Percentiles rank a stretch among this genome's conserved stretches.
phyloP scores from a whole-genome alignment of 192 early-diverging fungal genomes.

The Gamsiella multidivaricata region DNA sequence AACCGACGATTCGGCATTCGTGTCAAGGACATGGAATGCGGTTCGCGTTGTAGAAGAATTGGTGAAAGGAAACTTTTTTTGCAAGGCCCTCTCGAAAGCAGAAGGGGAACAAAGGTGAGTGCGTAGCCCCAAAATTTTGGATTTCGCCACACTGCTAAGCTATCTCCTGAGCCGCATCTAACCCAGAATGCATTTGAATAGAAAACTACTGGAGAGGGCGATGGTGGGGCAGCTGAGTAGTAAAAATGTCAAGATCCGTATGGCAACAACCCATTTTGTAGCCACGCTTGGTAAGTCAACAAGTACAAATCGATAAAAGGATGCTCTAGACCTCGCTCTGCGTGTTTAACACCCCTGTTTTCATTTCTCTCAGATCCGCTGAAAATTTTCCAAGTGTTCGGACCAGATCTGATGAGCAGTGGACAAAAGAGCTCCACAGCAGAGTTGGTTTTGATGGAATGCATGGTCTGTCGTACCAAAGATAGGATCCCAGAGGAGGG shows the following conservation, averaged over 20 bases:
- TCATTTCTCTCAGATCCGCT: constrained; percentile 8
- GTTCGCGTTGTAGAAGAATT: constrained; percentile 1
- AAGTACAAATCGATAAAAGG: neutral
- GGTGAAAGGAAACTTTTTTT: constrained; percentile 8
- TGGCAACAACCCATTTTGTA: constrained; percentile 10
- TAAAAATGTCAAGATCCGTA: constrained; percentile 1
- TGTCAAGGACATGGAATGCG: neutral
- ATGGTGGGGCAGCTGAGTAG: constrained; percentile 9
- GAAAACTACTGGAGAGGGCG: neutral
- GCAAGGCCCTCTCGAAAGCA: neutral
- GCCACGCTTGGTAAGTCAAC: constrained; percentile 15
- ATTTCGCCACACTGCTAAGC: no score
- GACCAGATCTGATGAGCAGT: neutral
- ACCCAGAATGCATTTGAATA: neutral
- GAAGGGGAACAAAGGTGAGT: constrained; percentile 4
- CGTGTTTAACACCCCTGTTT: neutral
- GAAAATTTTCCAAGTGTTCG: constrained; percentile 9
- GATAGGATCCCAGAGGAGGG: constrained; percentile 21
- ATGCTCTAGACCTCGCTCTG: neutral
- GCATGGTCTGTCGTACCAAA: constrained; percentile 14
- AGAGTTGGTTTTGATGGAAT: constrained; percentile 15
- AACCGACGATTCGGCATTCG: neutral
- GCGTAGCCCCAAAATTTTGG: no score
- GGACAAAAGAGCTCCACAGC: neutral
- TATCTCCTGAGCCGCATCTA: no score